A percentile compares a stretch with the other conserved stretches of the same genome.
Conservation (phyloP, 495 filamentous ascomycete genomes). For the Aspergillus coremiiformis region DNA sequence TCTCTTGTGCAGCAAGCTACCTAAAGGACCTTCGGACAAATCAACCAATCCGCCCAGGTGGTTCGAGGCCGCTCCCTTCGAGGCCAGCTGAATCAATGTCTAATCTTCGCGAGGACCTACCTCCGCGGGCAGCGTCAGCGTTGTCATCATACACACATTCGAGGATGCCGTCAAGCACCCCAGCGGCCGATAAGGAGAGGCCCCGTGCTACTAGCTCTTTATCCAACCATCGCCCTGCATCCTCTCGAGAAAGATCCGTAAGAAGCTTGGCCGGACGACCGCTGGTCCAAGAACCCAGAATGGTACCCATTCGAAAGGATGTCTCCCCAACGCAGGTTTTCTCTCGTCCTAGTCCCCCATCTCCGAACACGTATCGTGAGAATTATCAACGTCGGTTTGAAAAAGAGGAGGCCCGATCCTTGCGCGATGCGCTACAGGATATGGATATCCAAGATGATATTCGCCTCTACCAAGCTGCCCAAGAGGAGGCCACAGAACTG, state of each 20-base stretch:
- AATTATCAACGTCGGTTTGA: conserved; percentile 77
- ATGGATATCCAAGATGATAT: conserved; percentile 67
- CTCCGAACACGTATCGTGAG: conserved; percentile 65
- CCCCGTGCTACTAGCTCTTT: conserved; percentile 44
- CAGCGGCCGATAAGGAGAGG: conserved; percentile 15
- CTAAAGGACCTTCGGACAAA: conserved; percentile 74
- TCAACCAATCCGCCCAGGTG: conserved; percentile 65
- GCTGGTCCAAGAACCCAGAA: conserved; percentile 37
- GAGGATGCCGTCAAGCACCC: conserved; percentile 11
- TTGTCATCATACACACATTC: conserved; percentile 30
- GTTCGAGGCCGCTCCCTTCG: conserved; percentile 68
- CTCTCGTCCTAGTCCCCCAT: conserved; percentile 21
- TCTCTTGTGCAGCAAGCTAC: conserved; percentile 51
- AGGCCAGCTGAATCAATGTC: conserved; percentile 31
- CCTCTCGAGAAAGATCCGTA: conserved; percentile 28
- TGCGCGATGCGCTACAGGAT: conserved; percentile 73
- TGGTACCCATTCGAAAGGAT: conserved; percentile 31
- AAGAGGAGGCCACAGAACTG: conserved; percentile 79
- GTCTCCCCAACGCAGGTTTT: conserved; percentile 37
- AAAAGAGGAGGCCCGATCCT: conserved; percentile 69
- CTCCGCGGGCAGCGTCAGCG: conserved; percentile 41
- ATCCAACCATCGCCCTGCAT: conserved; percentile 40
- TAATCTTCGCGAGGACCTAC: conserved; percentile 30
- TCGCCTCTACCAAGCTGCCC: conserved; percentile 63
- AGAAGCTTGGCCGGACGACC: conserved; percentile 34